phyloP scores from a whole-genome alignment of 2,329 filamentous ascomycete genomes.

The Cordyceps fumosorosea region DNA sequence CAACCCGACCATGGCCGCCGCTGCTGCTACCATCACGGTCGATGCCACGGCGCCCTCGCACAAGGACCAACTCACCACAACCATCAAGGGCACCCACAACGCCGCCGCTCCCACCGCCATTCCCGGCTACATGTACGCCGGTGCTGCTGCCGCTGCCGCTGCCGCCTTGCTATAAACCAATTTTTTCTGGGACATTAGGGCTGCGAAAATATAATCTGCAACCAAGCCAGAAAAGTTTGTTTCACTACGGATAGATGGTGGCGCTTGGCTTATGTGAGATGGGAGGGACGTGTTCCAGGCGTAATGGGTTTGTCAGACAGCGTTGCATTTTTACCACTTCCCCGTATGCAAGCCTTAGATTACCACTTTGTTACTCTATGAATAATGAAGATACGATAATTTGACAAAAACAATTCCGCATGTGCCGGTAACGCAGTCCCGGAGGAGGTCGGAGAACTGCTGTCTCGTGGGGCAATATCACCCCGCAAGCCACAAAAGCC shows the following conservation, averaged over 20 bases:
- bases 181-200: not conserved
- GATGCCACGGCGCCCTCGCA: slow-evolving; percentile 26
- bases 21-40: slow-evolving; percentile 21
- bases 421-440: too few relatives aligned
- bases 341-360: not conserved
- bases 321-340: slow-evolving; percentile 7
- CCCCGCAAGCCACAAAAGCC: not conserved
- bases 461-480: not conserved
- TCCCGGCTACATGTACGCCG: slow-evolving; percentile 9
- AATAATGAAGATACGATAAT: not conserved
- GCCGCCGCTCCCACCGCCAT: slow-evolving; percentile 1
- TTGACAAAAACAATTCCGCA: not conserved
- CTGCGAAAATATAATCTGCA: not conserved
- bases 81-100: slow-evolving; percentile 20
- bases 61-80: slow-evolving; percentile 29
- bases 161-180: not conserved
- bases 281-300: not conserved
- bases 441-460: not conserved
- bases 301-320: not conserved
- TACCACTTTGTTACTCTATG: not conserved
- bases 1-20: slow-evolving; percentile 21
- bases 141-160: slow-evolving; percentile 10
- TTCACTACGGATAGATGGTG: not conserved
- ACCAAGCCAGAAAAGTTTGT: not conserved
- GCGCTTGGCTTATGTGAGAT: not conserved